Base-by-base conservation (phyloP, 108 stramenopile species). In the Aurantiochytrium sp. region DNA sequence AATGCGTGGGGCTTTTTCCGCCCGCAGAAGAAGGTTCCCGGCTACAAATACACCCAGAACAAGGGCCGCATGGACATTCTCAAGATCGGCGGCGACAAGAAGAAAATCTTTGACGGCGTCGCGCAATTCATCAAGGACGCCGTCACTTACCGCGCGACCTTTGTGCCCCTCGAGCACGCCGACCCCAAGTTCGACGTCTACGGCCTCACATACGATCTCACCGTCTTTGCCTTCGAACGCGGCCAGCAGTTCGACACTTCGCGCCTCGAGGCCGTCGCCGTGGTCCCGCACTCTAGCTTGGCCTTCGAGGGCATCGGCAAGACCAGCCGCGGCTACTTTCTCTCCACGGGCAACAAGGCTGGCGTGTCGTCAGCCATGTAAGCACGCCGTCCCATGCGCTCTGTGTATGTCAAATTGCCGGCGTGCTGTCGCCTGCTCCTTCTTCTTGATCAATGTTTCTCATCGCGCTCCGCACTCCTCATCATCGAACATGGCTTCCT, bases 111-210 rank as follows among this genome's bases (percentile, higher is more conserved):
- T 3, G 73, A 81, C n/a, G 73, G 73, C 30, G 73, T 81, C 45
- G 2, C 73, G n/a, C 73, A 48, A 27, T 81, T 81, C 45, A 48
- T 81, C 73, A 81, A 81, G 45, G 73, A 81, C 2, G 73, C 73
- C 8, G 73, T 48, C 73, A n/a, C 39, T 12, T 48, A 48, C 24
- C 39, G 45, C 45, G 73, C 42, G 6, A 48, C 73, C n/a, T 48
- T 81, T 48, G 73, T 81, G 6, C 42, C 3, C 6, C 73, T 81
- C 1, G 45, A 81, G 0, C 73, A 81, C 73, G 12, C 12, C n/a
- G 45, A 81, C 10, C 12, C 12, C 2, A 24, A 24, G 42, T 81
- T 41, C 3, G 73, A 81, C 1, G 32, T 41, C 8, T 81, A 81
- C 45, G 73, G 21, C 45, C 4, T 81, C 39, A 81, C 73, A 6